Evolutionary conservation across 768 basidiomycete genomes (phyloP).

Genomic region (Tulasnella sp.): DNA sequence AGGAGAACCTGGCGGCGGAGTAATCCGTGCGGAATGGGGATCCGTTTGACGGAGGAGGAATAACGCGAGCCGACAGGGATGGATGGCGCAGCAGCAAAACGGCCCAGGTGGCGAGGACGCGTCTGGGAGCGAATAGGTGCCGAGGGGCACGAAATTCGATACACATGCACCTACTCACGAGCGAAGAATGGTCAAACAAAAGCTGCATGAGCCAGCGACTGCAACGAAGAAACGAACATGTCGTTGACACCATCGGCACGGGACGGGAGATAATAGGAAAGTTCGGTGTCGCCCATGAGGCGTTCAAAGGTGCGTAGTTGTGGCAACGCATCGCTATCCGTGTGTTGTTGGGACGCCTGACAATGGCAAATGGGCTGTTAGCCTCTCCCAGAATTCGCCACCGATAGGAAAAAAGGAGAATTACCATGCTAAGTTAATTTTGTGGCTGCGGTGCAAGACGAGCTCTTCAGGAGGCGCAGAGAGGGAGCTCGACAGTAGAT

Average conservation of each 20-base stretch:
- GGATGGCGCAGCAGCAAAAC: conserved; percentile 68
- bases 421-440: background rate
- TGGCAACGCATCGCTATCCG: background rate
- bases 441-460: background rate
- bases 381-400: background rate
- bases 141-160: conserved; percentile 57
- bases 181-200: background rate
- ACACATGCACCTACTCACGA: conserved; percentile 44
- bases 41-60: conserved; percentile 27
- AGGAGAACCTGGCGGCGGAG: conserved; percentile 32
- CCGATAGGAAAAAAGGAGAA: background rate
- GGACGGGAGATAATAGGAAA: conserved; percentile 72
- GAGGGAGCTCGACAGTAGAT: background rate
- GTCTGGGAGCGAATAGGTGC: conserved; percentile 43
- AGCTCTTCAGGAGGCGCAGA: too few relatives aligned
- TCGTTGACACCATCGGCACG: conserved; percentile 81
- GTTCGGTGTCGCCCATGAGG: background rate
- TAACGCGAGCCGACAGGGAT: conserved; percentile 57
- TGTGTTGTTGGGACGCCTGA: background rate
- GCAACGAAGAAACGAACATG: conserved; percentile 49
- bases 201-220: background rate
- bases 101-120: conserved; percentile 60
- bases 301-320: background rate
- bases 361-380: background rate
- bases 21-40: background rate